These are phyloP conservation scores for Withania somnifera DNA, from an alignment of 305 asterid species.

Conservation along the genomic window DNA sequence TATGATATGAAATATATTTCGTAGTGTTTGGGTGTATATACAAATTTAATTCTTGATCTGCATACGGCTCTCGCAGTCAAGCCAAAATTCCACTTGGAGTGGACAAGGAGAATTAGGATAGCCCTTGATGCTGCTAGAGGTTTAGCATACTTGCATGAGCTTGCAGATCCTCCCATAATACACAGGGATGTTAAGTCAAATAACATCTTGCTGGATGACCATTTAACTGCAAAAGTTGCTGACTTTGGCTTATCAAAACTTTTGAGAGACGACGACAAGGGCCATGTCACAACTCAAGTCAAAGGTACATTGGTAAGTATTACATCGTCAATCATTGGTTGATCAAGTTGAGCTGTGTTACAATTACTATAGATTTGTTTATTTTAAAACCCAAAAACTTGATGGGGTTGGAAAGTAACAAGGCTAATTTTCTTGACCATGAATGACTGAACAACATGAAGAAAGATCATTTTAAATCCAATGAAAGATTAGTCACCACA, in stretches of 20 bases:
- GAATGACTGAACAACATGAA: not conserved
- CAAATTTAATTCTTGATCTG: not conserved
- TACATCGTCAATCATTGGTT: not conserved
- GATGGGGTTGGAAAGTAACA: not conserved
- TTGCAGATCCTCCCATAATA: conserved; percentile 81
- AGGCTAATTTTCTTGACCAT: not conserved
- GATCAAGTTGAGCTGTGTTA: not conserved
- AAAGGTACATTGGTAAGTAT: conserved; percentile 79
- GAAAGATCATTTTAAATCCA: not conserved
- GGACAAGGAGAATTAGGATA: conserved; percentile 54
- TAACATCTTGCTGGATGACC: conserved; percentile 59
- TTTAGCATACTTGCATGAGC: conserved; percentile 69
- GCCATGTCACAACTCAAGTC: conserved; percentile 80
- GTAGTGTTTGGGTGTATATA: not conserved
- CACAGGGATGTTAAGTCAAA: conserved; percentile 81
- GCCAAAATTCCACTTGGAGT: conserved; percentile 42
- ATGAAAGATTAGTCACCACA: not conserved
- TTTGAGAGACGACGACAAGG: conserved; percentile 58
- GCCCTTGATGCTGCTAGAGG: conserved; percentile 85
- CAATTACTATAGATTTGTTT: not conserved
- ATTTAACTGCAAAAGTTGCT: conserved; percentile 69
- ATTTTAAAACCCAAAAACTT: not conserved
- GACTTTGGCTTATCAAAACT: conserved; percentile 86
- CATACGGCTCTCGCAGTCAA: conserved; percentile 33
- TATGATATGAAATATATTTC: not conserved